A percentile compares a stretch with the other conserved stretches of the same genome.
phyloP scores from a whole-genome alignment of 495 filamentous ascomycete genomes.

The Aspergillus diversus region DNA sequence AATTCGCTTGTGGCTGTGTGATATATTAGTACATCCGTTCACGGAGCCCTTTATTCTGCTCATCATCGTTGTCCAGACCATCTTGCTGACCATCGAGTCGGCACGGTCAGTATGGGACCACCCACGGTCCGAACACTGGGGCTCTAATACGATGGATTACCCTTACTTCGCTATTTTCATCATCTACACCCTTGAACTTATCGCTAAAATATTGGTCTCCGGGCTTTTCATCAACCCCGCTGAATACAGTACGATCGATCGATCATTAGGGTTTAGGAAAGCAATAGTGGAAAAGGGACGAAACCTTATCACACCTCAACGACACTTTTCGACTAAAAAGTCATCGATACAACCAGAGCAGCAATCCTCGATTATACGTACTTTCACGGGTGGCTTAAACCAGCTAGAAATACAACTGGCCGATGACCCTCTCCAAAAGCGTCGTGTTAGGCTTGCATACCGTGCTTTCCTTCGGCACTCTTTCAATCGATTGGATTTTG shows the following conservation, averaged over 20 bases:
- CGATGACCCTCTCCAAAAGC: conserved; percentile 75
- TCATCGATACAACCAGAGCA: conserved; percentile 39
- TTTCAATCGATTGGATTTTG: conserved; percentile 94
- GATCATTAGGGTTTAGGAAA: conserved; percentile 69
- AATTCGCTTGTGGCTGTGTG: conserved; percentile 75
- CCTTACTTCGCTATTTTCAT: conserved; percentile 81
- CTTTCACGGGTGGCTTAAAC: conserved; percentile 76
- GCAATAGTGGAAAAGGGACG: conserved; percentile 75
- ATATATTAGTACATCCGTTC: conserved; percentile 83
- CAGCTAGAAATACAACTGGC: conserved; percentile 51
- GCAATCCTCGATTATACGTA: conserved; percentile 76
- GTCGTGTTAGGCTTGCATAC: conserved; percentile 81
- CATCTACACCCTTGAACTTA: conserved; percentile 87
- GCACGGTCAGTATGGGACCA: conserved; percentile 65
- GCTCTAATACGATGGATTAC: conserved; percentile 71
- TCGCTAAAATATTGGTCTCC: conserved; percentile 84
- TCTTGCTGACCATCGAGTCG: conserved; percentile 83
- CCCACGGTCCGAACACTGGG: conserved; percentile 61
- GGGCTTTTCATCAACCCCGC: conserved; percentile 85
- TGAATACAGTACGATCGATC: conserved; percentile 81
- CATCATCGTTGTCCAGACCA: conserved; percentile 84
- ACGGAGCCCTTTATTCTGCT: conserved; percentile 87
- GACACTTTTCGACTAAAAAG: conserved; percentile 65
- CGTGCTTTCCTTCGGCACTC: conserved; percentile 92
- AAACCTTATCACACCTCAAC: conserved; percentile 76